Base-by-base conservation (phyloP, 352 stramenopile species). In the Phytophthora tentaculata region DNA sequence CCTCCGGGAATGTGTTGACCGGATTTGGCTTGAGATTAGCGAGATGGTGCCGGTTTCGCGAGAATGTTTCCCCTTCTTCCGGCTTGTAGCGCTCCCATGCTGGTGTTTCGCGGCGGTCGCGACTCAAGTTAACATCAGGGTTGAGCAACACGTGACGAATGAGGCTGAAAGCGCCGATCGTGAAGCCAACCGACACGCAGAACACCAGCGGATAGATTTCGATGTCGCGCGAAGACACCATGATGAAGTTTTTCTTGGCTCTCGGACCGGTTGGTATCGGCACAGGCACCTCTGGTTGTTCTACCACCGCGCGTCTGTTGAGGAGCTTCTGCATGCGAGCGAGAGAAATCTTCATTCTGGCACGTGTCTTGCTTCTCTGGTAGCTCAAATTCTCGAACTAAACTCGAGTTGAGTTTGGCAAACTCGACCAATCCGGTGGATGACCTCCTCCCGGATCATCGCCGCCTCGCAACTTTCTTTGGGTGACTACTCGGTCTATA, bases 141-240 rank as follows among this genome's bases (percentile, higher is more conserved):
- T 81, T 68, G 14, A 70, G 32, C n/a, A 56, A 44, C 52, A 76
- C 1, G 14, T 81, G 67, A 19, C 64, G 62, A 41, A 59, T 20
- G n/a, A 54, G 37, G 45, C 64, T 74, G 47, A 72, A 70, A 39
- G 44, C 19, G 10, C 65, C 65, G 16, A 81, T 67, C 39, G 4
- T 50, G 1, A 76, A 3, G 8, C 44, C 70, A 20, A 65, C 45
- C 0, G 54, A 56, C 19, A 81, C 67, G 50, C 74, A 81, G 5
- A 77, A 55, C 1, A 76, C 48, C 44, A 81, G 45, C 2, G 74
- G 74, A 19, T 75, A 77, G 28, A 79, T 74, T 49, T 80, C 73
- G 5, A 49, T 4, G 29, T 80, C 67, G 19, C 37, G 73, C 56
- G 73, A 76, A 41, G 69, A 72, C 12, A 76, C 69, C 64, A 62